Evolutionary conservation across 371 early-diverging fungal genomes (phyloP), one percentile per base, ranked within the genome.

Genomic region (Blakeslea trispora): DNA sequence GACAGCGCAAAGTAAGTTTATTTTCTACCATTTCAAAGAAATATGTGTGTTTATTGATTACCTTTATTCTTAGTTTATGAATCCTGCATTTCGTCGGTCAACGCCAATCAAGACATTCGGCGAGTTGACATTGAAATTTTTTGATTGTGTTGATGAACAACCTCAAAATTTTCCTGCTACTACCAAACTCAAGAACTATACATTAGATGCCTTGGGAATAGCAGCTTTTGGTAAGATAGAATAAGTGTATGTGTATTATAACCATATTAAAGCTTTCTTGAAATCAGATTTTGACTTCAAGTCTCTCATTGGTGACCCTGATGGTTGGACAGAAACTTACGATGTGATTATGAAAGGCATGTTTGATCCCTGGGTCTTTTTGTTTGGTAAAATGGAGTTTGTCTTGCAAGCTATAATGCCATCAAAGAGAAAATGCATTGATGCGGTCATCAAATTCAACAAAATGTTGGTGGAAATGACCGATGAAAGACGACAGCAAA

Each of bases 71-170:
- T 40, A 64, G 66, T 53, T 68, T 15, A 63, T 67, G 7, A 72
- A 72, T 39, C 63, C 66, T 8, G 69, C 72, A 13, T 74, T 74
- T 39, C 71, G 59, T 21, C 46, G 64, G 15, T 61, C 66, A 9
- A 58, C 63, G 62, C 74, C 74, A 1, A 51, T 71, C 28, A 46
- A 66, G n/a, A 19, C 61, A 14, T 74, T 70, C 55, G 71, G 71
- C n/a, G 32, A 34, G 4, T 21, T 66, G 1, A 51, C 66, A 0
- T 19, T 62, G 17, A 54, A 63, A 37, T 28, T 69, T 34, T 61
- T 71, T 42, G 19, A 49, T 18, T 15, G 21, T 6, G 54, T 71
- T 34, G 63, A 69, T 34, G 43, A 18, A 11, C 23, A 42, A 18
- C 63, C n/a, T 2, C 10, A 46, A 22, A 54, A 53, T 1, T 45